Percentiles rank a stretch among this genome's conserved stretches.
Conservation (phyloP, 352 stramenopile species). For the Globisporangium recalcitrans region DNA sequence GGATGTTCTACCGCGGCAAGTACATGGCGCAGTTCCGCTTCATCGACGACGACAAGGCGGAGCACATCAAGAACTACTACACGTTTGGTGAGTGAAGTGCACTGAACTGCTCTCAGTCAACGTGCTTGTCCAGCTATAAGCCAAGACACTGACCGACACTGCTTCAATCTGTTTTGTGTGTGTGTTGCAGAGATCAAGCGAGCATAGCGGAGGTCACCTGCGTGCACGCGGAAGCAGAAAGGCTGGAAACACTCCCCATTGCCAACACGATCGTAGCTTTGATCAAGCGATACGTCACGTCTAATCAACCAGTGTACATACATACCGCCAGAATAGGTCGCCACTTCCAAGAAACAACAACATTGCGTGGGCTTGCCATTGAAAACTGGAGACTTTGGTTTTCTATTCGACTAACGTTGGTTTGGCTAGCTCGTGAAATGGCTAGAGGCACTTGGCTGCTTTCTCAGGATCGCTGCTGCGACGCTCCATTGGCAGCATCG, state of each 20-base stretch:
- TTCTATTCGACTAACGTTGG: not conserved
- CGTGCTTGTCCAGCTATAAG: too few relatives aligned
- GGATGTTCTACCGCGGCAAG: constrained; percentile 84
- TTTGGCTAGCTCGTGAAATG: not conserved
- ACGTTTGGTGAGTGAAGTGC: constrained; percentile 55
- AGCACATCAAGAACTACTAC: constrained; percentile 74
- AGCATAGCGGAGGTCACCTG: constrained; percentile 15
- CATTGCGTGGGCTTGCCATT: not conserved
- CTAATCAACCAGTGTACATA: too few relatives aligned
- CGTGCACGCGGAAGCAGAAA: not conserved
- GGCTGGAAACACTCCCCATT: not conserved
- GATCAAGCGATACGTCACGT: too few relatives aligned
- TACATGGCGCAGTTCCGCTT: constrained; percentile 82
- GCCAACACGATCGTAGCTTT: not conserved
- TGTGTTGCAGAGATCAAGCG: constrained; percentile 51
- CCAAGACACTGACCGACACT: not conserved
- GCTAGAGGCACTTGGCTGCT: not conserved
- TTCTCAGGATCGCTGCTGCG: constrained; percentile 4
- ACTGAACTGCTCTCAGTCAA: too few relatives aligned
- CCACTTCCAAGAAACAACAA: too few relatives aligned
- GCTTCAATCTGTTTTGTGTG: constrained; percentile 1
- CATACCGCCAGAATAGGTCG: too few relatives aligned
- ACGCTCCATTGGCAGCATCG: constrained; percentile 18
- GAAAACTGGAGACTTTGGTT: not conserved
- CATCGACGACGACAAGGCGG: constrained; percentile 55